A percentile compares a stretch with the other conserved stretches of the same genome.
Evolutionary conservation across 1,139 yeast genomes (phyloP).

Genomic region (Scheffersomyces cryptocercus): DNA sequence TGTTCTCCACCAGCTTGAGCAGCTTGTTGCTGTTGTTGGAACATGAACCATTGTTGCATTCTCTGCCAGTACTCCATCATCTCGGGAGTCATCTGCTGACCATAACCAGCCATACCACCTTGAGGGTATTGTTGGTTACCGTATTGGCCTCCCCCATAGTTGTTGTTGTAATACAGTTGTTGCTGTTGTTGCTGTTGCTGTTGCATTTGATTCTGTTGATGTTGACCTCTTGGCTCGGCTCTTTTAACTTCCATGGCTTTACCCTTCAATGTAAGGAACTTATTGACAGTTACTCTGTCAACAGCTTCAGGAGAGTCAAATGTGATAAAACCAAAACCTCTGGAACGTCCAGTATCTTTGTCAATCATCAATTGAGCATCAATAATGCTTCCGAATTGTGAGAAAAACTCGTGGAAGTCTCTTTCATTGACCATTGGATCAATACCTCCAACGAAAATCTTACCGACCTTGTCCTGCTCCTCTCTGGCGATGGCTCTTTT

Average conservation of each 20-base stretch:
- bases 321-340: constrained; percentile 98
- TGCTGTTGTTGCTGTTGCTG: constrained; percentile 42
- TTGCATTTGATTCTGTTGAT: constrained; percentile 39
- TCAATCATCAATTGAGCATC: constrained; percentile 98
- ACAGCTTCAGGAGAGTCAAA: constrained; percentile 96
- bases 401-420: constrained; percentile 85
- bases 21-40: constrained; percentile 47
- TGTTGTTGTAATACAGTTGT: constrained; percentile 24
- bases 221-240: constrained; percentile 88
- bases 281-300: constrained; percentile 83
- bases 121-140: constrained; percentile 30
- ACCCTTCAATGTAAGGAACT: constrained; percentile 81
- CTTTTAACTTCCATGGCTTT: constrained; percentile 94
- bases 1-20: constrained; percentile 33
- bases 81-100: constrained; percentile 62
- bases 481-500: constrained; percentile 97
- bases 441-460: constrained; percentile 97
- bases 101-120: constrained; percentile 22
- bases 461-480: constrained; percentile 96
- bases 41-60: constrained; percentile 77
- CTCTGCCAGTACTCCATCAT: constrained; percentile 89
- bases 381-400: constrained; percentile 88
- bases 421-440: constrained; percentile 93
- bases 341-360: constrained; percentile 94
- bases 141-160: constrained; percentile 35